These are phyloP conservation scores for Trebouxia gelatinosa DNA, from an alignment of 163 green algal species.

Conservation along the genomic window DNA sequence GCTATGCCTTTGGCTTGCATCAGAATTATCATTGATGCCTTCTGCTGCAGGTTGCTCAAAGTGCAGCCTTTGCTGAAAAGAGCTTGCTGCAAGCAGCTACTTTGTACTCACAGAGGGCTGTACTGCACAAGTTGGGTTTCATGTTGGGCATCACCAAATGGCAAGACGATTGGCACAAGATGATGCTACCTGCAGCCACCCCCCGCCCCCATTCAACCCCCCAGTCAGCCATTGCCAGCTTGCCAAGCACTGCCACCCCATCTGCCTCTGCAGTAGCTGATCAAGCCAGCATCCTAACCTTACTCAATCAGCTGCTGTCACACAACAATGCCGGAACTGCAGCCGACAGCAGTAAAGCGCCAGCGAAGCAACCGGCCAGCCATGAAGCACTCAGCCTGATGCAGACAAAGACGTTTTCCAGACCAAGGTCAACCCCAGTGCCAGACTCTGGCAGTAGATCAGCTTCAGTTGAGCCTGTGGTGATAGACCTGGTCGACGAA, in stretches of 20 bases:
- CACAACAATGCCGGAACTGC: not conserved
- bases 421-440: not conserved
- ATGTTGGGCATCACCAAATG: constrained; percentile 4
- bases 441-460: not conserved
- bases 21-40: not conserved
- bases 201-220: not conserved
- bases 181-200: not conserved
- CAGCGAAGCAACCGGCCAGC: too few species aligned
- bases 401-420: not conserved
- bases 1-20: too few species aligned
- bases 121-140: constrained; percentile 10
- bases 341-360: not conserved
- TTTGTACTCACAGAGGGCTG: not conserved
- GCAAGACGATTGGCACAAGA: constrained; percentile 6
- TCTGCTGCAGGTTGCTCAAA: constrained; percentile 18
- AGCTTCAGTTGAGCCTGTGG: too few species aligned
- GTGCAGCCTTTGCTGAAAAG: constrained; percentile 21
- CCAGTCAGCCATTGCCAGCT: constrained; percentile 5
- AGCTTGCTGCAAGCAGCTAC: not conserved
- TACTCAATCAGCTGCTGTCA: too few species aligned
- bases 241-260: not conserved
- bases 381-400: not conserved
- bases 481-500: too few species aligned
- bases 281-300: not conserved
- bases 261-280: not conserved